Percentiles rank a stretch among this genome's conserved stretches.
These are phyloP conservation scores for Pseudomassariella vexata DNA, from an alignment of 2,329 filamentous ascomycete genomes.

Conservation along the genomic window DNA sequence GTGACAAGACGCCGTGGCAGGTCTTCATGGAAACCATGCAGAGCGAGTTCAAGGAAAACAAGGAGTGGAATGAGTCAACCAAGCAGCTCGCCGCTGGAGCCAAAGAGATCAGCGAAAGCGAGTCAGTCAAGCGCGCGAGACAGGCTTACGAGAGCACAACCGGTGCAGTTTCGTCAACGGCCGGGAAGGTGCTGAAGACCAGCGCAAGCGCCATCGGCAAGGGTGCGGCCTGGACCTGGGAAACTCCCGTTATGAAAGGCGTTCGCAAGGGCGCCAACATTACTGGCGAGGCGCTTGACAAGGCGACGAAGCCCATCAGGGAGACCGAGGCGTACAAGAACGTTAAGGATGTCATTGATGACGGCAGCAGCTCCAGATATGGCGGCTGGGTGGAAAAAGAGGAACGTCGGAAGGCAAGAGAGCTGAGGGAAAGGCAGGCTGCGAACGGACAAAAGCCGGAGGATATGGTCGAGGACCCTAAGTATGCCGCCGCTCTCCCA, in stretches of 20 bases:
- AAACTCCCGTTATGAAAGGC: conserved; percentile 87
- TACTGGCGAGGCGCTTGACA: conserved; percentile 83
- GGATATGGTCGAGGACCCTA: conserved; percentile 73
- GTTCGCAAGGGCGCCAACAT: conserved; percentile 79
- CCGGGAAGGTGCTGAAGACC: conserved; percentile 73
- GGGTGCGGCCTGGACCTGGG: conserved; percentile 94
- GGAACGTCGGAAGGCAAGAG: conserved; percentile 75
- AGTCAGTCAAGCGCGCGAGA: conserved; percentile 78
- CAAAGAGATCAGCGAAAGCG: conserved; percentile 88
- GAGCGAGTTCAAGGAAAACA: conserved; percentile 89
- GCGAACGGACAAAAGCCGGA: conserved; percentile 45
- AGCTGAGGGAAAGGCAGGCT: conserved; percentile 63
- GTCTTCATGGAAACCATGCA: conserved; percentile 97
- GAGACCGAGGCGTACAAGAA: conserved; percentile 93
- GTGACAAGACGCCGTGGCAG: conserved; percentile 97
- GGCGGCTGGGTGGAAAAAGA: conserved; percentile 97
- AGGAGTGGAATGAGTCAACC: conserved; percentile 98
- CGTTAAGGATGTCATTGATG: conserved; percentile 93
- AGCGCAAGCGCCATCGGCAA: conserved; percentile 86
- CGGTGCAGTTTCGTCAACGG: conserved; percentile 72
- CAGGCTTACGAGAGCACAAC: conserved; percentile 84
- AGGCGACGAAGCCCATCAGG: conserved; percentile 88
- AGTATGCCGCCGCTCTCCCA: conserved; percentile 54
- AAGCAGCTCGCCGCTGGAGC: conserved; percentile 88
- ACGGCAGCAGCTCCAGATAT: conserved; percentile 92